phyloP scores from a whole-genome alignment of 495 filamentous ascomycete genomes.

The Podospora pseudoanserina region DNA sequence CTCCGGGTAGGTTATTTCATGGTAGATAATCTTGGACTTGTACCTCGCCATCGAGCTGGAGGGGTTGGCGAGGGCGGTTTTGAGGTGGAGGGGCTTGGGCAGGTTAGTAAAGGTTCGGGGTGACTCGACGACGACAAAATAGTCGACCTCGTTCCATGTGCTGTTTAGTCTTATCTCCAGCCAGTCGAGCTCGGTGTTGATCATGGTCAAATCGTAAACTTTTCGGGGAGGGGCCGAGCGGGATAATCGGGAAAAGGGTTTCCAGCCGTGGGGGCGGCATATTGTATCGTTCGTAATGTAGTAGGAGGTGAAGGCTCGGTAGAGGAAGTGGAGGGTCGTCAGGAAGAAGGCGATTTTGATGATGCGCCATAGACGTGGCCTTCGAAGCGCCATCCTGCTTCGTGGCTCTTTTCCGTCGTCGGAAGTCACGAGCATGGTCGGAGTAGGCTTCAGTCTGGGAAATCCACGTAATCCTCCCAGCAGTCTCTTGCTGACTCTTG shows the following conservation, averaged over 20 bases:
- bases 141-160: slow-evolving; percentile 49
- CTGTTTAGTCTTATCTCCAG: slow-evolving; percentile 56
- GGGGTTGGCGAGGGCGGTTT: slow-evolving; percentile 40
- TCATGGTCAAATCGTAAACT: slow-evolving; percentile 53
- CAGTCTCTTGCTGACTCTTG: not conserved
- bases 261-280: slow-evolving; percentile 44
- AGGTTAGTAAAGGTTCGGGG: slow-evolving; percentile 48
- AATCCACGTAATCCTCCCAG: not conserved
- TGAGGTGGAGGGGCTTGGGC: slow-evolving; percentile 47
- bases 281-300: slow-evolving; percentile 17
- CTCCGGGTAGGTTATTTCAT: slow-evolving; percentile 45
- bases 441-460: not conserved
- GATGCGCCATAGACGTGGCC: slow-evolving; percentile 15
- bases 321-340: slow-evolving; percentile 14
- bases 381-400: slow-evolving; percentile 4
- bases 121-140: slow-evolving; percentile 55
- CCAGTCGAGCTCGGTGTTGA: slow-evolving; percentile 56
- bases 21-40: slow-evolving; percentile 53
- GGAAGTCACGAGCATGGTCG: not conserved
- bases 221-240: slow-evolving; percentile 34
- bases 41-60: slow-evolving; percentile 43
- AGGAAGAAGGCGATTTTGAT: slow-evolving; percentile 9
- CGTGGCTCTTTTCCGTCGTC: not conserved
- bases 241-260: slow-evolving; percentile 23
- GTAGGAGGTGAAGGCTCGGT: slow-evolving; percentile 7